Evolutionary conservation across 106 monocot genomes (phyloP).

Genomic region (Apostasia ramifera): DNA sequence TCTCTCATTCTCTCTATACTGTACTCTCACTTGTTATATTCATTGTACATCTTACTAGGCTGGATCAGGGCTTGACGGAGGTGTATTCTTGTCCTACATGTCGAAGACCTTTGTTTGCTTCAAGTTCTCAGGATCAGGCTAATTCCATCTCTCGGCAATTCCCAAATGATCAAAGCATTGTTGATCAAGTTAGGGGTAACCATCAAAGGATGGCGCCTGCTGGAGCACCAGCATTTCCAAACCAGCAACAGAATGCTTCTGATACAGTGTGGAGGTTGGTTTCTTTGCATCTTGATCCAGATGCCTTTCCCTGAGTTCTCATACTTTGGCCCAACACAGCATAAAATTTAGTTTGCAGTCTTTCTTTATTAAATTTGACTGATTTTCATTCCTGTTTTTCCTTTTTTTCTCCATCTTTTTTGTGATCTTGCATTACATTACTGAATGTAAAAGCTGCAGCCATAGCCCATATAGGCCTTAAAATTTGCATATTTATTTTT

Average conservation of each 20-base stretch:
- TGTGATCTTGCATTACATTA: too few species aligned
- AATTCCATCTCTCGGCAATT: conserved; percentile 16
- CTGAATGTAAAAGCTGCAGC: too few species aligned
- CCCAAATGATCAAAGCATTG: conserved; percentile 21
- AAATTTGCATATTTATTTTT: too few species aligned
- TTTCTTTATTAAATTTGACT: too few species aligned
- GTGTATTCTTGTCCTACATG: conserved; percentile 96
- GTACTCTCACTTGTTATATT: too few species aligned
- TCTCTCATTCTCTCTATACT: too few species aligned
- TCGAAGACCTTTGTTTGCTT: conserved; percentile 76
- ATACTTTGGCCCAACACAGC: not conserved
- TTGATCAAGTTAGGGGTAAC: conserved; percentile 23
- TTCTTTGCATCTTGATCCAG: not conserved
- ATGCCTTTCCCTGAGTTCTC: too few species aligned
- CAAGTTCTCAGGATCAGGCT: conserved; percentile 21
- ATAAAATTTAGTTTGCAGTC: too few species aligned
- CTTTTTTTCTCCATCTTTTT: too few species aligned
- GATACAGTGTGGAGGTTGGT: conserved; percentile 67
- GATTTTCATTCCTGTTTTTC: too few species aligned
- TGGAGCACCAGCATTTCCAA: conserved; percentile 24
- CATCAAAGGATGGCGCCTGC: conserved; percentile 30
- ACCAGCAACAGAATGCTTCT: conserved; percentile 36
- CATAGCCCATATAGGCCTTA: too few species aligned
- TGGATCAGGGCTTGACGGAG: conserved; percentile 83
- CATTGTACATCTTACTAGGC: conserved; percentile 32